These are phyloP conservation scores for Erysimum cheiri DNA, from an alignment of 441 rosid genomes.

Conservation along the genomic window DNA sequence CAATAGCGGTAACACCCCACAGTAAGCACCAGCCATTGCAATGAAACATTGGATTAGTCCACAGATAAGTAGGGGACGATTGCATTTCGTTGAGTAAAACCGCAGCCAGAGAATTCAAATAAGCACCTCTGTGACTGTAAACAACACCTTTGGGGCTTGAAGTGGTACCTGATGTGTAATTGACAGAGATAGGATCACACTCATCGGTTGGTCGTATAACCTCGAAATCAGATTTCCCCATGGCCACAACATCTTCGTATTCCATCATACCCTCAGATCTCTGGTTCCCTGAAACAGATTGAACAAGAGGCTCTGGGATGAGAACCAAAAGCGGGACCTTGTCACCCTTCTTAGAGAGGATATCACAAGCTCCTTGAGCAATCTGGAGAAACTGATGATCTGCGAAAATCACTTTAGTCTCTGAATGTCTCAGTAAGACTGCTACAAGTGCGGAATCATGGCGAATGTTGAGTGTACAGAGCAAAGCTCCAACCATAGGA, in stretches of 20 bases:
- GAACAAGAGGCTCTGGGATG: slow-evolving; percentile 47
- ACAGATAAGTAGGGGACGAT: slow-evolving; percentile 58
- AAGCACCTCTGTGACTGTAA: slow-evolving; percentile 75
- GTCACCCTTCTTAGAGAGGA: slow-evolving; percentile 47
- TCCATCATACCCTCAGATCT: slow-evolving; percentile 39
- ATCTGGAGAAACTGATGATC: slow-evolving; percentile 66
- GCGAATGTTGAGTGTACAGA: slow-evolving; percentile 82
- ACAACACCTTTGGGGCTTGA: slow-evolving; percentile 82
- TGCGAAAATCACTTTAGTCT: slow-evolving; percentile 67
- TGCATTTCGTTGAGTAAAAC: slow-evolving; percentile 57
- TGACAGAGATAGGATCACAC: slow-evolving; percentile 68
- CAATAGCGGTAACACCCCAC: slow-evolving; percentile 73
- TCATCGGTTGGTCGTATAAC: slow-evolving; percentile 59
- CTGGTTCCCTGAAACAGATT: slow-evolving; percentile 1
- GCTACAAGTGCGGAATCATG: slow-evolving; percentile 71
- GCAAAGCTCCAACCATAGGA: slow-evolving; percentile 85
- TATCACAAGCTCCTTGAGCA: slow-evolving; percentile 61
- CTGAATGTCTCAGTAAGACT: slow-evolving; percentile 63
- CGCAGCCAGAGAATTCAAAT: slow-evolving; percentile 67
- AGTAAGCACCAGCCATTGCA: slow-evolving; percentile 81
- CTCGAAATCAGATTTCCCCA: slow-evolving; percentile 52
- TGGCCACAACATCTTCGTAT: slow-evolving; percentile 58
- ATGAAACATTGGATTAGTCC: slow-evolving; percentile 84
- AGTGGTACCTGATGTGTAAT: slow-evolving; percentile 85
- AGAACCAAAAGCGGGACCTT: slow-evolving; percentile 52